Base-by-base conservation (phyloP, 169 alveolate genomes). In the Miamiensis avidus region DNA sequence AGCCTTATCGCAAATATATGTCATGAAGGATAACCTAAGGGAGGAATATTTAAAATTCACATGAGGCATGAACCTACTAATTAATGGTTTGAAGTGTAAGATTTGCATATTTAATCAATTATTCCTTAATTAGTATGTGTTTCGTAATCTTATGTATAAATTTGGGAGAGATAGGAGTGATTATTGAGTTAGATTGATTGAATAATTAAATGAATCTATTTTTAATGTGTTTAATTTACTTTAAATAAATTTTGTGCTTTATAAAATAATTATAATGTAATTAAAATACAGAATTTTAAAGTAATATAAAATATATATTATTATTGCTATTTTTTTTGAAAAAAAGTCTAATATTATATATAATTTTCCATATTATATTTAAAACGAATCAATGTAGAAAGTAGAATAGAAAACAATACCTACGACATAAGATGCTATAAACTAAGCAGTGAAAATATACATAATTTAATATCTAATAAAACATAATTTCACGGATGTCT, bases 1-100 rank as follows among this genome's bases (percentile, higher is more conserved):
- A 97, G 98, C 78, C 91, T 99, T 85, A 92, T 98, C 28, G 98
- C 99, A 0, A 98, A 97, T 89, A 95, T 98, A 29, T 96, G 98
- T 91, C 99, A 98, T 93, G 99, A 98, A 82, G 99, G 99, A 31
- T 92, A 96, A 72, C 98, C 99, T n/a, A 95, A 96, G 64, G 96
- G 91, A 72, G 99, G 99, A 20, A 90, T 92, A 34, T 99, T 96
- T 94, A 96, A 97, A 90, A 97, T 97, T 29, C 99, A 98, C 86
- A 97, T 97, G 4, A 86, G 78, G 75, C 79, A 86, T 81, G 69
- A 81, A 69, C 87, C 87, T 0, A 86, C 81, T 69, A 76, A 81
- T 30, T 26, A 49, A 73, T 86, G 90, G 90, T 86, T 72, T 31
- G 83, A 86, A 74, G 81, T 86, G 6, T 64, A 86, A 65, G 90